These are phyloP conservation scores for Candolleomyces aberdarensis DNA, from an alignment of 768 basidiomycete genomes.

Conservation along the genomic window DNA sequence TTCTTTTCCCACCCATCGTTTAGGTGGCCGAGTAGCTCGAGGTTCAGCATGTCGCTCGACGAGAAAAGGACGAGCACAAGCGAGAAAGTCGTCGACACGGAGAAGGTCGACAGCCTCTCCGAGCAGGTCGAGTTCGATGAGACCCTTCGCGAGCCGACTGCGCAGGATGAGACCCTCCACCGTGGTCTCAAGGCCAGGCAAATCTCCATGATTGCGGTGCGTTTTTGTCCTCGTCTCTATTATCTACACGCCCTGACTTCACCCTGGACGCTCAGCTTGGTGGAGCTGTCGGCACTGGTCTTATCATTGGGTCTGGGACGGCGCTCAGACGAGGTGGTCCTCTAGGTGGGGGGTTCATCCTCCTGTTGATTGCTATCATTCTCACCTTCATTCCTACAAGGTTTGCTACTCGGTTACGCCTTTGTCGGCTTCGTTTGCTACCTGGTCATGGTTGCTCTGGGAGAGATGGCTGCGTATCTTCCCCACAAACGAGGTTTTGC, in stretches of 20 bases:
- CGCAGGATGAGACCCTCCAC: conserved; percentile 36
- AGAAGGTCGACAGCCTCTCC: conserved; percentile 17
- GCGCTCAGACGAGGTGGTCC: conserved; percentile 55
- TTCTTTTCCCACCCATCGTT: background rate
- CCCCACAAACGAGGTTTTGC: conserved; percentile 61
- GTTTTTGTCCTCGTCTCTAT: background rate
- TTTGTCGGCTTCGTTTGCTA: conserved; percentile 58
- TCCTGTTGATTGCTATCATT: background rate
- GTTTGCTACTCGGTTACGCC: conserved; percentile 35
- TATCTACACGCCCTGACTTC: background rate
- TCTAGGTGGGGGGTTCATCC: conserved; percentile 32
- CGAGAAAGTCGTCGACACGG: conserved; percentile 7
- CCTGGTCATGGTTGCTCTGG: conserved; percentile 54
- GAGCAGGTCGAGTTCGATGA: conserved; percentile 14
- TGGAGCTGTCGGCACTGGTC: conserved; percentile 51
- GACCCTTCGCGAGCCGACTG: conserved; percentile 28
- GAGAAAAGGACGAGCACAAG: conserved; percentile 23
- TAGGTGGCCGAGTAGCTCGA: background rate
- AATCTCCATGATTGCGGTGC: conserved; percentile 54
- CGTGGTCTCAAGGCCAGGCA: conserved; percentile 50
- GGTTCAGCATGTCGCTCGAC: conserved; percentile 19
- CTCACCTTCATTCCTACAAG: conserved; percentile 13
- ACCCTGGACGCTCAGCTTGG: conserved; percentile 31
- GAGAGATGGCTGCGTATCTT: conserved; percentile 50
- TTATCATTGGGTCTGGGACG: conserved; percentile 58